These are phyloP conservation scores for Coffea eugenioides DNA, from an alignment of 257 asterid species.

Conservation along the genomic window DNA sequence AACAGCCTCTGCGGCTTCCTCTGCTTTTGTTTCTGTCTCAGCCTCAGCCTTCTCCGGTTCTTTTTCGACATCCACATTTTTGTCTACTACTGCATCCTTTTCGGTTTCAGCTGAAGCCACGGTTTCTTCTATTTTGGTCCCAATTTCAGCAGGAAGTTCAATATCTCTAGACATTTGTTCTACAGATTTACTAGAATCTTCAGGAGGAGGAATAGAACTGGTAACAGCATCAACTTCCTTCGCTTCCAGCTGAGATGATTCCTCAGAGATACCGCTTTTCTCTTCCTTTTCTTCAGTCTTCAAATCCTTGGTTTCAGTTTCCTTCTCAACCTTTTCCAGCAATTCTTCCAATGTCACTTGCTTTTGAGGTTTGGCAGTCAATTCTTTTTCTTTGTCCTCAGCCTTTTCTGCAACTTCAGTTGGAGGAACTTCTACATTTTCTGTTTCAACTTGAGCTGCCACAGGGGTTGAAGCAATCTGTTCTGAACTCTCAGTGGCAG, in stretches of 20 bases:
- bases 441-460: slow-evolving; percentile 22
- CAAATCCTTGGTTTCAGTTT: slow-evolving; percentile 19
- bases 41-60: slow-evolving; percentile 16
- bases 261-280: neutral
- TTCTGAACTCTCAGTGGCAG: slow-evolving; percentile 26
- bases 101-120: slow-evolving; percentile 22
- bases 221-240: slow-evolving; percentile 21
- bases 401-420: slow-evolving; percentile 19
- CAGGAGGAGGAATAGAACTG: slow-evolving; percentile 14
- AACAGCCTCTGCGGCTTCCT: slow-evolving; percentile 26
- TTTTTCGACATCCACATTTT: slow-evolving; percentile 30
- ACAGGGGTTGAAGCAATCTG: slow-evolving; percentile 20
- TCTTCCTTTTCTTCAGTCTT: slow-evolving; percentile 20
- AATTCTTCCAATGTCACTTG: slow-evolving; percentile 19
- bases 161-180: slow-evolving; percentile 37
- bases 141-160: slow-evolving; percentile 32
- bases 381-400: slow-evolving; percentile 27
- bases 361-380: slow-evolving; percentile 10
- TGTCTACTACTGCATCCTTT: slow-evolving; percentile 31
- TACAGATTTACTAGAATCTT: slow-evolving; percentile 24
- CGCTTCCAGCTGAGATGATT: slow-evolving; percentile 9
- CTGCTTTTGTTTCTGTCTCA: slow-evolving; percentile 25
- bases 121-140: slow-evolving; percentile 19
- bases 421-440: slow-evolving; percentile 19
- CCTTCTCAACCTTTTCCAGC: slow-evolving; percentile 29